Conservation (phyloP, 2,329 filamentous ascomycete genomes). For the Cucurbitaria berberidis region DNA sequence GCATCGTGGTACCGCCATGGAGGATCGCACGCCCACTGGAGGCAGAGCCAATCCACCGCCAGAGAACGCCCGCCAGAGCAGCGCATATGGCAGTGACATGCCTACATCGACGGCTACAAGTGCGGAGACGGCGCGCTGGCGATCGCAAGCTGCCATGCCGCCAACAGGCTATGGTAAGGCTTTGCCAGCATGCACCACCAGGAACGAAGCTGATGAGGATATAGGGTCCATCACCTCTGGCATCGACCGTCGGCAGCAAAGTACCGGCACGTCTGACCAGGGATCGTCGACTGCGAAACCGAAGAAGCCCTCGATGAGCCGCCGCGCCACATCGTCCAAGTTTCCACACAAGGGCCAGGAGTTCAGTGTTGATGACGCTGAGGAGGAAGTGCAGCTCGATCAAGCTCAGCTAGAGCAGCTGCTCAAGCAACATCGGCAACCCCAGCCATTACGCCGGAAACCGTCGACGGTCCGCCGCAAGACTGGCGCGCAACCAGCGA, state of each 20-base stretch:
- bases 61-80: constrained; percentile 34
- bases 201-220: constrained; percentile 8
- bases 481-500: constrained; percentile 53
- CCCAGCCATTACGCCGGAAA: constrained; percentile 55
- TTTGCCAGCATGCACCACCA: neutral
- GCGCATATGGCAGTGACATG: constrained; percentile 32
- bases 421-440: constrained; percentile 32
- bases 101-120: constrained; percentile 24
- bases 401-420: constrained; percentile 49
- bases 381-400: constrained; percentile 78
- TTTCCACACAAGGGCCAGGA: constrained; percentile 81
- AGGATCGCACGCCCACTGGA: constrained; percentile 34
- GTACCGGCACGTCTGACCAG: constrained; percentile 25
- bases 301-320: constrained; percentile 74
- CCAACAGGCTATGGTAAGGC: constrained; percentile 44
- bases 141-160: constrained; percentile 34
- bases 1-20: constrained; percentile 32
- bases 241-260: constrained; percentile 39
- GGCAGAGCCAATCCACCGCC: constrained; percentile 31
- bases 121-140: constrained; percentile 39
- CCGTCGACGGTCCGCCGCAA: constrained; percentile 60
- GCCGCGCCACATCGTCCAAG: constrained; percentile 75
- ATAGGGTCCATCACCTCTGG: constrained; percentile 46
- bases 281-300: constrained; percentile 47
- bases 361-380: constrained; percentile 90